A percentile compares a stretch with the other conserved stretches of the same genome.
These are phyloP conservation scores for Paramarasmius palmivorus DNA, from an alignment of 1,284 basidiomycete genomes.

Conservation along the genomic window DNA sequence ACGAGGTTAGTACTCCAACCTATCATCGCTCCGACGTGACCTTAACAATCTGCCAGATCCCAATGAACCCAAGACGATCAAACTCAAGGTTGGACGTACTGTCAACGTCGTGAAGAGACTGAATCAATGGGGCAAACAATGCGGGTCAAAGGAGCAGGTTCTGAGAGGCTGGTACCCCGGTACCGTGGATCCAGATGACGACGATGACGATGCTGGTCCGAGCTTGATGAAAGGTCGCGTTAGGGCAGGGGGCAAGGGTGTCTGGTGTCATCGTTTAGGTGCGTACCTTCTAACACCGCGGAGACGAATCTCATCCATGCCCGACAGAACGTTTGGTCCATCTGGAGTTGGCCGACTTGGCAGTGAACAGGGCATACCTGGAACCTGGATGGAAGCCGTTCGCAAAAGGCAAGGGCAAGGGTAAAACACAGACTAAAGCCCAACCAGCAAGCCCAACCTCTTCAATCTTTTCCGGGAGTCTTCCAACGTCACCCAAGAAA, in stretches of 20 bases:
- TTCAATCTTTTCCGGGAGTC: background rate
- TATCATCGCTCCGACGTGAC: background rate
- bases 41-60: slow-evolving; percentile 23
- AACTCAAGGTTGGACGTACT: slow-evolving; percentile 55
- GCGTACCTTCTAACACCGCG: background rate
- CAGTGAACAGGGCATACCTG: slow-evolving; percentile 58
- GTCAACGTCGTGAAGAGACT: slow-evolving; percentile 52
- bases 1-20: slow-evolving; percentile 43
- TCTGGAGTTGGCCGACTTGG: slow-evolving; percentile 71
- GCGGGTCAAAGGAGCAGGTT: slow-evolving; percentile 29
- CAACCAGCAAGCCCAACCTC: background rate
- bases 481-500: slow-evolving; percentile 13
- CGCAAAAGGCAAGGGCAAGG: slow-evolving; percentile 16
- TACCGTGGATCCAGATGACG: slow-evolving; percentile 16
- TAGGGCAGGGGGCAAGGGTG: slow-evolving; percentile 18
- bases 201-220: slow-evolving; percentile 11
- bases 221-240: slow-evolving; percentile 26
- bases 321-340: slow-evolving; percentile 68
- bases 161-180: slow-evolving; percentile 26
- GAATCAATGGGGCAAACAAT: slow-evolving; percentile 75
- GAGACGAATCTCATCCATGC: background rate
- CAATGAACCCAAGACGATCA: slow-evolving; percentile 30
- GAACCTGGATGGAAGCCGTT: slow-evolving; percentile 41
- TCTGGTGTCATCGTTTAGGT: slow-evolving; percentile 40
- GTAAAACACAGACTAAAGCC: slow-evolving; percentile 4